Conservation (phyloP, 345 rosid species). For the Moricandia arvensis region DNA sequence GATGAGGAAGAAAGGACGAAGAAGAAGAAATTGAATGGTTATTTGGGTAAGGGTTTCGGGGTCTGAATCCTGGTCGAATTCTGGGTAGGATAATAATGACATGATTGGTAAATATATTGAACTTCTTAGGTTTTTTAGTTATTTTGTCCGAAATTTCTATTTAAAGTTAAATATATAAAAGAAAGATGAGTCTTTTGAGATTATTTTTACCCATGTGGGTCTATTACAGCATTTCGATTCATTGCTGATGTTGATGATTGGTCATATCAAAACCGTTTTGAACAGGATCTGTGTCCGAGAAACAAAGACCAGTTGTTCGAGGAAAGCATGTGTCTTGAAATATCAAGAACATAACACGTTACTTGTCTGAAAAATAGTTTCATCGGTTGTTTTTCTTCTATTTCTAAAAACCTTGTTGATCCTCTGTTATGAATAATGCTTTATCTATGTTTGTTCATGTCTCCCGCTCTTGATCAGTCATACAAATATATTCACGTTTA, state of each 20-base stretch:
- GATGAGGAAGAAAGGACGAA: no score
- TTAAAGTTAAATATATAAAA: no score
- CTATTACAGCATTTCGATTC: no score
- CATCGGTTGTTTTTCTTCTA: conserved; percentile 23
- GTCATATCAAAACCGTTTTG: conserved; percentile 4
- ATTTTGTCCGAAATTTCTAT: no score
- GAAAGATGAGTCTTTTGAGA: no score
- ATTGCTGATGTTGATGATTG: conserved; percentile 7
- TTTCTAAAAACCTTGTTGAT: conserved; percentile 17
- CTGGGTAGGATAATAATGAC: no score
- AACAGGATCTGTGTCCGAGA: conserved; percentile 23
- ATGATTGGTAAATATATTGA: no score
- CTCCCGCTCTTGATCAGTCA: neutral
- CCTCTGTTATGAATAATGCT: conserved; percentile 29
- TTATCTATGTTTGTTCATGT: conserved; percentile 12
- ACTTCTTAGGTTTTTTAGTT: no score
- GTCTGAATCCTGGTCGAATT: no score
- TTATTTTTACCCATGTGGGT: no score
- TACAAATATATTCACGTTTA: neutral
- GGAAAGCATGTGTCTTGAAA: conserved; percentile 14
- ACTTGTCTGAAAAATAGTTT: conserved; percentile 27
- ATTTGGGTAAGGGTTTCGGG: no score
- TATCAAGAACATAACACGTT: conserved; percentile 29
- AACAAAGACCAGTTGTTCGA: conserved; percentile 16
- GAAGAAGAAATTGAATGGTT: no score